These are phyloP conservation scores for Phoma herbarum DNA, from an alignment of 2,329 filamentous ascomycete species.

Conservation along the genomic window DNA sequence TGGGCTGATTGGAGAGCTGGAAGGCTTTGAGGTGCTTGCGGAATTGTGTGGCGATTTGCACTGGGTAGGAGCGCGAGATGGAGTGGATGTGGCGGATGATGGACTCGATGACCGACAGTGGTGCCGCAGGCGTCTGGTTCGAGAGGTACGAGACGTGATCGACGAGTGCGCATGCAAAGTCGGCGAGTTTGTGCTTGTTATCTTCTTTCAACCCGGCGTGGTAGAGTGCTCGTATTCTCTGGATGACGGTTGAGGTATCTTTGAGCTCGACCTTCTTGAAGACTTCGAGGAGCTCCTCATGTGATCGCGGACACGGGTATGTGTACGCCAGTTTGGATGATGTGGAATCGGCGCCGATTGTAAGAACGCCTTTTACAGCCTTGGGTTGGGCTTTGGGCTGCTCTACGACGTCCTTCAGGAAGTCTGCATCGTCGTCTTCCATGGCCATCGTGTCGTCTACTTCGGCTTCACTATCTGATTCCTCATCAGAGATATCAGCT, in stretches of 20 bases:
- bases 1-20: slow-evolving; percentile 62
- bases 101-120: slow-evolving; percentile 77
- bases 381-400: slow-evolving; percentile 39
- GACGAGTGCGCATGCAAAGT: slow-evolving; percentile 72
- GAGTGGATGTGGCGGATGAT: slow-evolving; percentile 92
- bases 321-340: slow-evolving; percentile 75
- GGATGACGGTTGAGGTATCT: slow-evolving; percentile 79
- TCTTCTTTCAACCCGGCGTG: slow-evolving; percentile 84
- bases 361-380: slow-evolving; percentile 54
- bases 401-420: slow-evolving; percentile 55
- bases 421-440: slow-evolving; percentile 60
- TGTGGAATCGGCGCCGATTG: slow-evolving; percentile 51
- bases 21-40: slow-evolving; percentile 72
- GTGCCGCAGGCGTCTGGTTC: slow-evolving; percentile 60
- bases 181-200: slow-evolving; percentile 83
- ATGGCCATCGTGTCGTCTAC: slow-evolving; percentile 51
- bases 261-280: slow-evolving; percentile 68
- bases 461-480: slow-evolving; percentile 43
- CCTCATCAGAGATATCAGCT: slow-evolving; percentile 47
- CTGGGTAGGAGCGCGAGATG: slow-evolving; percentile 83
- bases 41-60: slow-evolving; percentile 80
- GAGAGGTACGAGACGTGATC: slow-evolving; percentile 70
- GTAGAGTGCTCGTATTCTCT: slow-evolving; percentile 90
- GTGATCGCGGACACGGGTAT: slow-evolving; percentile 82
- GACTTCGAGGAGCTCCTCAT: slow-evolving; percentile 75